Evolutionary conservation across 768 basidiomycete species (phyloP).

Genomic region (Mycena latifolia): DNA sequence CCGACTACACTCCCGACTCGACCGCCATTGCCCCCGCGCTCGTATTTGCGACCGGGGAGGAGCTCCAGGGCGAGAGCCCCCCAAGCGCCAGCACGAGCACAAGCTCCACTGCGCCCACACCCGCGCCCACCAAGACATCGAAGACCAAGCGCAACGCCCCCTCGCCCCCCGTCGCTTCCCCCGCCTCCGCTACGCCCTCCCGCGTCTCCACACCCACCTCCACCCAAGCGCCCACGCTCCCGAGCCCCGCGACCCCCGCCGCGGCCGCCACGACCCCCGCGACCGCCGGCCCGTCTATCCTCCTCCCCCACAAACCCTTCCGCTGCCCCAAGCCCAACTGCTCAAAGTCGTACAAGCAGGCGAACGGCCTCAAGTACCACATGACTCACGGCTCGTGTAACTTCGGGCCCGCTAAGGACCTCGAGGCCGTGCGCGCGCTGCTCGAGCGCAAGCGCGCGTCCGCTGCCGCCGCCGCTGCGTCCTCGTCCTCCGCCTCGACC

Average conservation of each 20-base stretch:
- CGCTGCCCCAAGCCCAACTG: slow-evolving; percentile 95
- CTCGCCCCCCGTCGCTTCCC: slow-evolving; percentile 4
- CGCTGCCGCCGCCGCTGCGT: slow-evolving; percentile 8
- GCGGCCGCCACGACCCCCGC: slow-evolving; percentile 23
- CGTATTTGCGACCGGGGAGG: slow-evolving; percentile 33
- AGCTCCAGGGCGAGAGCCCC: slow-evolving; percentile 22
- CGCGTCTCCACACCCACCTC: slow-evolving; percentile 40
- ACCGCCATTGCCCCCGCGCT: slow-evolving; percentile 29
- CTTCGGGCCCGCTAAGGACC: slow-evolving; percentile 90
- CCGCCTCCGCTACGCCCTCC: slow-evolving; percentile 35
- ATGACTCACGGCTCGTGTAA: slow-evolving; percentile 94
- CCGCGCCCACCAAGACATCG: not conserved
- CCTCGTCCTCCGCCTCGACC: not conserved
- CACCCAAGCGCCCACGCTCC: slow-evolving; percentile 34
- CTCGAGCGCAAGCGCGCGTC: slow-evolving; percentile 64
- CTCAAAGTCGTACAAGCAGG: slow-evolving; percentile 97
- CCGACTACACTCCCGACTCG: slow-evolving; percentile 14
- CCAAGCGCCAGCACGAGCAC: slow-evolving; percentile 4
- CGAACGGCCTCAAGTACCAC: slow-evolving; percentile 95
- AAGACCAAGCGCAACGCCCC: slow-evolving; percentile 21
- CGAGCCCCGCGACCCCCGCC: slow-evolving; percentile 24
- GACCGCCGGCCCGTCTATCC: slow-evolving; percentile 26
- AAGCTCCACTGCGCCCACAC: not conserved
- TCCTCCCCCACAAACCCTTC: slow-evolving; percentile 80
- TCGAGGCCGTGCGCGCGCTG: slow-evolving; percentile 81